phyloP scores from a whole-genome alignment of 1,139 yeast genomes.

The Magnusiomyces clavatus region DNA sequence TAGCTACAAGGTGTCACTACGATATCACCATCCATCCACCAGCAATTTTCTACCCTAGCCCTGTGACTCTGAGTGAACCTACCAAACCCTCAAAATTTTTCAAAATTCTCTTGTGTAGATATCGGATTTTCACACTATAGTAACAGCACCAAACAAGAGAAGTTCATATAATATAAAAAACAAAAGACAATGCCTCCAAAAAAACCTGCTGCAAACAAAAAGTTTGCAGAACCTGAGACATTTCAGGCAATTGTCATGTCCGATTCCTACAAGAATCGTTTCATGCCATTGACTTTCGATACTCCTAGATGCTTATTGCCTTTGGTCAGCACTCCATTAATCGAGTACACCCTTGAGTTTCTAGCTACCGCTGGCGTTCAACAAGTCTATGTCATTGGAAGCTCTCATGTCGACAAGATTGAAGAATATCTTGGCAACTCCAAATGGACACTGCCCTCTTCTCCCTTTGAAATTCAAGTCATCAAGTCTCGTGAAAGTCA shows the following conservation, averaged over 20 bases:
- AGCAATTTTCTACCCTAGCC: no score
- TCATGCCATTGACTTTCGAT: conserved; percentile 81
- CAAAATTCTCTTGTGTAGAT: no score
- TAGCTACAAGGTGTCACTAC: no score
- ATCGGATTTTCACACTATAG: background rate
- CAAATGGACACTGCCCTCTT: conserved; percentile 65
- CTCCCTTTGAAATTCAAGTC: conserved; percentile 74
- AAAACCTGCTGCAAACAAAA: background rate
- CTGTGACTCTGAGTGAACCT: no score
- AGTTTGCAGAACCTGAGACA: conserved; percentile 4
- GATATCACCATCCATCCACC: no score
- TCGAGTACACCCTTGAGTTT: conserved; percentile 91
- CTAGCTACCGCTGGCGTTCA: conserved; percentile 84
- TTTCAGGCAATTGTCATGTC: conserved; percentile 91
- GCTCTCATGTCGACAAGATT: conserved; percentile 83
- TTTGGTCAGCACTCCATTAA: conserved; percentile 83
- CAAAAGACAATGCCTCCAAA: conserved; percentile 1
- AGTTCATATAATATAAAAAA: background rate
- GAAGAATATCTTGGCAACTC: conserved; percentile 73
- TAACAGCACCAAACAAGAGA: background rate
- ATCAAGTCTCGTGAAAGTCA: conserved; percentile 81
- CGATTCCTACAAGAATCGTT: conserved; percentile 86
- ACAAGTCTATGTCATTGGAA: conserved; percentile 84
- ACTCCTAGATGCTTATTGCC: conserved; percentile 88
- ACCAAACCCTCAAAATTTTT: no score